phyloP scores from a whole-genome alignment of 495 filamentous ascomycete species.

The Hyaloscypha variabilis region DNA sequence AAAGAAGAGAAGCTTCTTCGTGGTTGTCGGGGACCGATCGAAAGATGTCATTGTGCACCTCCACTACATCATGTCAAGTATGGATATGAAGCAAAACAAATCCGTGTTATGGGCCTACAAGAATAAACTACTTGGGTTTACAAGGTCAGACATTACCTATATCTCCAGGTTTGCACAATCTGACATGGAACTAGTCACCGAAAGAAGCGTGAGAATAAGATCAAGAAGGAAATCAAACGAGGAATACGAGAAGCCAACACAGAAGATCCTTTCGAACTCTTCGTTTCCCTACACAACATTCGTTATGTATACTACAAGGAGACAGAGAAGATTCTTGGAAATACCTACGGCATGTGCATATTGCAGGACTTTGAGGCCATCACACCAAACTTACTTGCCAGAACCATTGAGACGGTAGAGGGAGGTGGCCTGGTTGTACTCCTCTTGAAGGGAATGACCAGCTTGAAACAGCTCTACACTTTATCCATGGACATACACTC shows the following conservation, averaged over 20 bases:
- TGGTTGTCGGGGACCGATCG: conserved; percentile 91
- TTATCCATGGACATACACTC: conserved; percentile 98
- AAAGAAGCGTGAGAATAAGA: conserved; percentile 96
- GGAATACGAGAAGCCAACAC: conserved; percentile 93
- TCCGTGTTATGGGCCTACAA: conserved; percentile 99
- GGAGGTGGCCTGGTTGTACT: conserved; percentile 91
- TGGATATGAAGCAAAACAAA: conserved; percentile 94
- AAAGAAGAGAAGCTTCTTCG: conserved; percentile 97
- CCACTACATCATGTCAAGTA: conserved; percentile 88
- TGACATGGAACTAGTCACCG: conserved; percentile 64
- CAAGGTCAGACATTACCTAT: conserved; percentile 43
- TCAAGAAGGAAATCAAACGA: conserved; percentile 96
- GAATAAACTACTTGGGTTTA: conserved; percentile 94
- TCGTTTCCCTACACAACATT: conserved; percentile 94
- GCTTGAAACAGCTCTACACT: conserved; percentile 95
- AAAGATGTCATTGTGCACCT: conserved; percentile 98
- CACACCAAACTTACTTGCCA: conserved; percentile 91
- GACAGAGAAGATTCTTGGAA: conserved; percentile 98
- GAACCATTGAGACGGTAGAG: conserved; percentile 97
- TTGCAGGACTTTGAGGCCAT: conserved; percentile 98
- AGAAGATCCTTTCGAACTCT: conserved; percentile 97
- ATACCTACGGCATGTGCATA: conserved; percentile 98
- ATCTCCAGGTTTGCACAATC: background rate
- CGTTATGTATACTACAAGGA: conserved; percentile 99
- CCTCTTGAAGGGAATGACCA: conserved; percentile 94